phyloP scores from a whole-genome alignment of 108 stramenopile species.

The Pseudonitzschia multiseries region DNA sequence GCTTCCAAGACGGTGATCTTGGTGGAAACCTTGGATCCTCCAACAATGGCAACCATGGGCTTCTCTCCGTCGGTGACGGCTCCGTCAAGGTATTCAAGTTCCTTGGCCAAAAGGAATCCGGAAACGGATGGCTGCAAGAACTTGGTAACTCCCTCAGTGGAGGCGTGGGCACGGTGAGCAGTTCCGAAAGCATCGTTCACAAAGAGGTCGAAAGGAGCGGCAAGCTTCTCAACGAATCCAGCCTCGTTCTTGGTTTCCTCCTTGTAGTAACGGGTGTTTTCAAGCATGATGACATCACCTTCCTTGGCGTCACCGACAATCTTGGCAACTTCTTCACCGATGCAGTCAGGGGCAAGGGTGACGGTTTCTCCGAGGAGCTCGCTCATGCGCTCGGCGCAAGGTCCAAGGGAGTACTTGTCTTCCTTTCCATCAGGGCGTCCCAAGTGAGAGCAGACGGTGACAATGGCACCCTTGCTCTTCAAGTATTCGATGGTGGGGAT shows the following conservation, averaged over 20 bases:
- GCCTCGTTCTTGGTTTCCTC: conserved; percentile 95
- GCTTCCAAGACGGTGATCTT: conserved; percentile 99
- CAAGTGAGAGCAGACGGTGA: conserved; percentile 98
- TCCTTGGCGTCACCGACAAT: conserved; percentile 79
- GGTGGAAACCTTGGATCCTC: conserved; percentile 99
- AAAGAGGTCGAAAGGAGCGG: conserved; percentile 89
- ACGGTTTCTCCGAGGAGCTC: conserved; percentile 93
- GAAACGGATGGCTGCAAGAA: conserved; percentile 86
- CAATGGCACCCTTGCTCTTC: conserved; percentile 95
- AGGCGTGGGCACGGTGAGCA: conserved; percentile 99
- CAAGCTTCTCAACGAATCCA: conserved; percentile 90
- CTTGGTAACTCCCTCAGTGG: conserved; percentile 99
- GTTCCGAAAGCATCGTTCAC: conserved; percentile 99
- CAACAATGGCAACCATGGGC: conserved; percentile 99
- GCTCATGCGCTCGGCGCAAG: conserved; percentile 93
- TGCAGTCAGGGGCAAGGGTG: conserved; percentile 95
- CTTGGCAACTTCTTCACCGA: conserved; percentile 91
- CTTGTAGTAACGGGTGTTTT: conserved; percentile 99
- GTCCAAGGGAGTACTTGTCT: conserved; percentile 98
- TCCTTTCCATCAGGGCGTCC: conserved; percentile 97
- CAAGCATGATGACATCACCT: conserved; percentile 97
- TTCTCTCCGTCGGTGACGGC: conserved; percentile 94
- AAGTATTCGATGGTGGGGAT: conserved; percentile 99
- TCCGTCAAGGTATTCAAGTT: conserved; percentile 98
- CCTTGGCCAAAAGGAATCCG: conserved; percentile 97